Evolutionary conservation across 768 basidiomycete genomes (phyloP).

Genomic region (Termitomyces titanicus): DNA sequence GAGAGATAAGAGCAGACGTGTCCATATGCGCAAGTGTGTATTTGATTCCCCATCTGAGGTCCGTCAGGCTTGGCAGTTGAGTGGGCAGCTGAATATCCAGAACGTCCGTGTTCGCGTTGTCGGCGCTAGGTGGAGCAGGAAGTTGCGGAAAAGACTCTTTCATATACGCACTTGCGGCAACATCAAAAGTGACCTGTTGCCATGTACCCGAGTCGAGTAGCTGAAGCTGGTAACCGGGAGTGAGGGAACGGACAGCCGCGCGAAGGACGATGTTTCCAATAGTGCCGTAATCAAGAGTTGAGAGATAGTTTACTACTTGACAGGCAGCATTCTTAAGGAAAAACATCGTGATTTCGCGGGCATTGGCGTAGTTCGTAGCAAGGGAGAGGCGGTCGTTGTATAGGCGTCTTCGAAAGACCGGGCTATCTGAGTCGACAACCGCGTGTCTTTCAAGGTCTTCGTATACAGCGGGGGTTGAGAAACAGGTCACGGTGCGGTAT

Average conservation of each 20-base stretch:
- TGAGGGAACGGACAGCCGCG: constrained; percentile 8
- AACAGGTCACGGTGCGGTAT: background rate
- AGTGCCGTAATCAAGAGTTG: background rate
- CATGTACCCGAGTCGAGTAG: background rate
- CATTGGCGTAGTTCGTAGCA: background rate
- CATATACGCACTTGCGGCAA: background rate
- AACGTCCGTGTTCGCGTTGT: background rate
- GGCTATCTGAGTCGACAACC: background rate
- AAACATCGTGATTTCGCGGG: background rate
- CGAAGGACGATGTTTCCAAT: constrained; percentile 6
- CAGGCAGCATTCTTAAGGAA: background rate
- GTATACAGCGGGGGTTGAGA: background rate
- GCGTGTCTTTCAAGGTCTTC: background rate
- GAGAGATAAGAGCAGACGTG: constrained; percentile 1
- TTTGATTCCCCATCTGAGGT: constrained; percentile 1
- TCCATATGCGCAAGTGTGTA: constrained; percentile 1
- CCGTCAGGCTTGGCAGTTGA: background rate
- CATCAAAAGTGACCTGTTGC: background rate
- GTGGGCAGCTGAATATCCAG: background rate
- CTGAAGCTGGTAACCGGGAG: background rate
- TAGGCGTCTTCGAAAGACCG: background rate
- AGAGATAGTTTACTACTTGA: background rate
- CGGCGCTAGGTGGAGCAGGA: background rate
- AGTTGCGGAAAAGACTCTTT: background rate
- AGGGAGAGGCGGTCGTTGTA: constrained; percentile 3